Evolutionary conservation across 192 early-diverging fungal genomes (phyloP).

Genomic region (Borealophlyctis nickersoniae): DNA sequence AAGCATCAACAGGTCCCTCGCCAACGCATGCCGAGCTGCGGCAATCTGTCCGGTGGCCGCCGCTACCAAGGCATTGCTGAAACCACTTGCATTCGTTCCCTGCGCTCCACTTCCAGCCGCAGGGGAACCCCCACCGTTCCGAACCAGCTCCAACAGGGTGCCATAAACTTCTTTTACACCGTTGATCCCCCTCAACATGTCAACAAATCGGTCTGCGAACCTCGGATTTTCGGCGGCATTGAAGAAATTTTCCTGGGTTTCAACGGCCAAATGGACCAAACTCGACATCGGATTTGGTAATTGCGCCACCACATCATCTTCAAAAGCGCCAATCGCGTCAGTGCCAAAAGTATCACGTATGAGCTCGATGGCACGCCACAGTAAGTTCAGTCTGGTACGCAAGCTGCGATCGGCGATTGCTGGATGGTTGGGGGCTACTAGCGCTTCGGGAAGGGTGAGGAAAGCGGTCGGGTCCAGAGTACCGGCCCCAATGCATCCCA

Average conservation of each 20-base stretch:
- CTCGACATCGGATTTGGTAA: background rate
- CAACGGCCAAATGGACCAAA: background rate
- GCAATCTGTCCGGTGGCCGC: background rate
- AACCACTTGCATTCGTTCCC: conserved; percentile 15
- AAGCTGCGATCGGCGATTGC: background rate
- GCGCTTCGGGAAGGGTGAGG: background rate
- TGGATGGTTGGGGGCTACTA: background rate
- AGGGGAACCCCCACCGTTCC: background rate
- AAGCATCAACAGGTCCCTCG: conserved; percentile 8
- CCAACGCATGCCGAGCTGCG: background rate
- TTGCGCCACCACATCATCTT: background rate
- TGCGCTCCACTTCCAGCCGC: conserved; percentile 7
- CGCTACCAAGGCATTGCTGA: conserved; percentile 14
- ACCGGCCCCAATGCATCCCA: background rate
- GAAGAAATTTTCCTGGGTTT: background rate
- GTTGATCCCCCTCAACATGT: background rate
- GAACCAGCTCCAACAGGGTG: background rate
- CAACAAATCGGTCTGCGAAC: background rate
- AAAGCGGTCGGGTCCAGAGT: conserved; percentile 1
- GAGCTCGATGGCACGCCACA: background rate
- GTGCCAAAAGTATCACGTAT: background rate
- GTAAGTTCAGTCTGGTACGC: background rate
- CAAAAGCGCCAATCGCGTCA: background rate
- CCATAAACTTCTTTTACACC: background rate
- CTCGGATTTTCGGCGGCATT: background rate